Evolutionary conservation across 345 rosid species (phyloP).

Genomic region (Punica granatum): DNA sequence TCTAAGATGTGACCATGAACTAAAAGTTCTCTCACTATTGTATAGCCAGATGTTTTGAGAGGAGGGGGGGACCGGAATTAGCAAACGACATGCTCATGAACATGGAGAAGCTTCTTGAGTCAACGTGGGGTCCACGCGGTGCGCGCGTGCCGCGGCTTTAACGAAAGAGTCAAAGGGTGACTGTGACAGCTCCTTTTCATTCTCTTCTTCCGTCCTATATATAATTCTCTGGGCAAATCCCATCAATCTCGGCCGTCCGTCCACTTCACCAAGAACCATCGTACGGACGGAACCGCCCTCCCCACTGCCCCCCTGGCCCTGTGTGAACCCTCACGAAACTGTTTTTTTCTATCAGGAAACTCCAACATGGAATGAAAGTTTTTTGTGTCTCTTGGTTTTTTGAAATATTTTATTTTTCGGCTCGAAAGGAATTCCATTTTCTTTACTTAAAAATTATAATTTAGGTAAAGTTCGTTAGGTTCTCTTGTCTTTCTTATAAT

Average conservation of each 20-base stretch:
- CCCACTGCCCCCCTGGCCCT: too few relatives aligned
- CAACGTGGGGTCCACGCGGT: conserved; percentile 7
- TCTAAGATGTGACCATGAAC: too few relatives aligned
- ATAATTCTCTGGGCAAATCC: background rate
- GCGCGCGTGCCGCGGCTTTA: conserved; percentile 6
- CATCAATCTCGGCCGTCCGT: background rate
- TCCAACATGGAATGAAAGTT: background rate
- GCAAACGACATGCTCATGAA: background rate
- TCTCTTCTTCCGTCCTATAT: background rate
- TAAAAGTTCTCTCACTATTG: too few relatives aligned
- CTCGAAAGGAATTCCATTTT: background rate
- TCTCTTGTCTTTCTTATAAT: background rate
- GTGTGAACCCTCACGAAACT: too few relatives aligned
- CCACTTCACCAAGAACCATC: background rate
- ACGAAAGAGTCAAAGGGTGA: conserved; percentile 3
- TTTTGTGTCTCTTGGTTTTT: background rate
- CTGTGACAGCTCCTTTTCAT: background rate
- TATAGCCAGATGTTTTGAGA: too few relatives aligned
- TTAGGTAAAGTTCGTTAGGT: background rate
- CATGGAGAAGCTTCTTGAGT: background rate
- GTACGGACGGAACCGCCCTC: background rate
- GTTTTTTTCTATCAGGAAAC: too few relatives aligned
- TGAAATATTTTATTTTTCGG: too few relatives aligned
- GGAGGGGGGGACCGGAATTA: background rate
- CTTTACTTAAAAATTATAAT: too few relatives aligned